Conservation (phyloP, 805 yeast genomes). For the Monosporozyma siamensis region DNA sequence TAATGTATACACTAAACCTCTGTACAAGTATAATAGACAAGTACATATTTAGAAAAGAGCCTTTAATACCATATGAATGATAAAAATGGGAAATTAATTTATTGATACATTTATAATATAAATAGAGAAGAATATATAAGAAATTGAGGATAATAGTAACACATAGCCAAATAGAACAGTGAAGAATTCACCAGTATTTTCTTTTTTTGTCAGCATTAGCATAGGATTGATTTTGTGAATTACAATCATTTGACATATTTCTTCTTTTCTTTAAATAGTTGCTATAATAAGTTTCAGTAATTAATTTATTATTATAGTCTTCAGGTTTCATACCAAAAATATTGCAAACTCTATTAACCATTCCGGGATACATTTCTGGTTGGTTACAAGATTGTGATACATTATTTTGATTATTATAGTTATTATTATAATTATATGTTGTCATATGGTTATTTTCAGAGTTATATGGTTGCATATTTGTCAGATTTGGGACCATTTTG, state of each 20-base stretch:
- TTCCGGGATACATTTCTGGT: constrained; percentile 5
- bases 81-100: too few species aligned
- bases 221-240: not conserved
- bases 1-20: too few species aligned
- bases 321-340: constrained; percentile 7
- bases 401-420: not conserved
- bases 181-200: constrained; percentile 2
- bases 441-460: too few species aligned
- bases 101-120: too few species aligned
- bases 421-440: not conserved
- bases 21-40: too few species aligned
- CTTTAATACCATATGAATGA: too few species aligned
- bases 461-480: too few species aligned
- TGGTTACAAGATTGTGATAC: not conserved
- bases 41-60: too few species aligned
- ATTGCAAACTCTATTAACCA: constrained; percentile 7
- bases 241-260: not conserved
- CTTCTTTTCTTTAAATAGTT: constrained; percentile 1
- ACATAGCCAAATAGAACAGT: not conserved
- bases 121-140: too few species aligned
- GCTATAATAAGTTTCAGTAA: not conserved
- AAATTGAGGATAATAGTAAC: not conserved
- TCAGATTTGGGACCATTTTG: too few species aligned
- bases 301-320: constrained; percentile 5
- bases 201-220: not conserved